These are phyloP conservation scores for Desmodesmus armatus DNA, from an alignment of 139 green algal species.

Conservation along the genomic window DNA sequence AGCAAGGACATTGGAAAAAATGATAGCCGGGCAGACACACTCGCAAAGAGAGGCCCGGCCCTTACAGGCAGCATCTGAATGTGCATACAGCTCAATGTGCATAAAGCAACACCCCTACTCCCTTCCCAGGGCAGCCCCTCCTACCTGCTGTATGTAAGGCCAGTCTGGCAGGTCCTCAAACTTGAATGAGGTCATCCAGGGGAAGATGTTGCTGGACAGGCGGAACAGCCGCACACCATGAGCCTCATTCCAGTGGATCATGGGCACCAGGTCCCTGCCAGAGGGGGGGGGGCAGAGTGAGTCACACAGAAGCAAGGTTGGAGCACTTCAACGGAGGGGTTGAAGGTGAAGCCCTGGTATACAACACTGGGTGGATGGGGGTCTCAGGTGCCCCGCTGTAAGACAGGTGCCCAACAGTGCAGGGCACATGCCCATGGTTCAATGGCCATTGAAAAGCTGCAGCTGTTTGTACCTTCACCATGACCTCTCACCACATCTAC, in stretches of 20 bases:
- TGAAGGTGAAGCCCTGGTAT: no score
- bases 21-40: no score
- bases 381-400: no score
- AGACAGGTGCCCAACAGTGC: neutral
- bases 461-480: no score
- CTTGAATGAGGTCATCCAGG: constrained; percentile 53
- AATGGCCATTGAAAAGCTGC: no score
- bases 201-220: constrained; percentile 48
- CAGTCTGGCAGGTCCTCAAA: constrained; percentile 70
- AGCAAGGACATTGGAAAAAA: no score
- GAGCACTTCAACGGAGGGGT: neutral
- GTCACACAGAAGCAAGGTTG: neutral
- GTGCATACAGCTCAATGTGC: no score
- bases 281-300: neutral
- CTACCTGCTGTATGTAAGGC: constrained; percentile 59
- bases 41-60: no score
- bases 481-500: no score
- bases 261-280: neutral
- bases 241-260: constrained; percentile 63
- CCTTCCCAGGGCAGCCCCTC: neutral
- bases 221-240: constrained; percentile 78
- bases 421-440: neutral
- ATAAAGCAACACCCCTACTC: no score
- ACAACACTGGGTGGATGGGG: no score
- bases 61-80: no score